These are phyloP conservation scores for Plasmodium falciparum DNA, from an alignment of 169 alveolate genomes.

Conservation along the genomic window DNA sequence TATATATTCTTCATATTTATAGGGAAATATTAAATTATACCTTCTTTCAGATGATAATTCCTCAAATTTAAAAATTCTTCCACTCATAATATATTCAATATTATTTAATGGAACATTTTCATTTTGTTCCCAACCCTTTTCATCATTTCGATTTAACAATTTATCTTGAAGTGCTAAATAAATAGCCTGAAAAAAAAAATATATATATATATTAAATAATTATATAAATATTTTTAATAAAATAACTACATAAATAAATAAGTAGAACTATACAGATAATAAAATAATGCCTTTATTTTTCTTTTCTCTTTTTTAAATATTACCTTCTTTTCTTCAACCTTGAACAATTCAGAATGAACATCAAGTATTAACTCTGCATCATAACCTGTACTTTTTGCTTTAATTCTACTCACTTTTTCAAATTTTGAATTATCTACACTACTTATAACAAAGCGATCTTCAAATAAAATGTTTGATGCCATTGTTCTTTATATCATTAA, in stretches of 20 bases:
- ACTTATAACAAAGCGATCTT: constrained; percentile 92
- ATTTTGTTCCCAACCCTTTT: constrained; percentile 49
- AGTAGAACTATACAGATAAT: background rate
- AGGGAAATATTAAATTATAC: constrained; percentile 39
- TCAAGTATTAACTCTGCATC: constrained; percentile 93
- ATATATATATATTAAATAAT: constrained; percentile 77
- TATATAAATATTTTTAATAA: constrained; percentile 76
- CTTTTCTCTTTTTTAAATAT: background rate
- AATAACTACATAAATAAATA: background rate
- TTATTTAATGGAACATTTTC: constrained; percentile 83
- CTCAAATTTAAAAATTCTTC: constrained; percentile 91
- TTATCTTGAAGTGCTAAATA: constrained; percentile 81
- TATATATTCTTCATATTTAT: no score
- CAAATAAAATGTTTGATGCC: constrained; percentile 83
- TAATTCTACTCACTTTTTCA: constrained; percentile 91
- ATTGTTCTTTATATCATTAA: constrained; percentile 10
- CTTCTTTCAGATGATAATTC: constrained; percentile 93
- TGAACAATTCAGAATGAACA: constrained; percentile 90
- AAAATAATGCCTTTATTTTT: background rate
- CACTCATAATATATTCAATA: constrained; percentile 93
- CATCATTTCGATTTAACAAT: constrained; percentile 38
- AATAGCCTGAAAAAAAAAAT: constrained; percentile 78
- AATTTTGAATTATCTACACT: constrained; percentile 92
- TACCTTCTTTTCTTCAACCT: constrained; percentile 89
- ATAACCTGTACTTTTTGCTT: constrained; percentile 93